A percentile compares a stretch with the other conserved stretches of the same genome.
phyloP scores from a whole-genome alignment of 1,284 basidiomycete genomes.

The Cutaneotrichosporon spelunceum region DNA sequence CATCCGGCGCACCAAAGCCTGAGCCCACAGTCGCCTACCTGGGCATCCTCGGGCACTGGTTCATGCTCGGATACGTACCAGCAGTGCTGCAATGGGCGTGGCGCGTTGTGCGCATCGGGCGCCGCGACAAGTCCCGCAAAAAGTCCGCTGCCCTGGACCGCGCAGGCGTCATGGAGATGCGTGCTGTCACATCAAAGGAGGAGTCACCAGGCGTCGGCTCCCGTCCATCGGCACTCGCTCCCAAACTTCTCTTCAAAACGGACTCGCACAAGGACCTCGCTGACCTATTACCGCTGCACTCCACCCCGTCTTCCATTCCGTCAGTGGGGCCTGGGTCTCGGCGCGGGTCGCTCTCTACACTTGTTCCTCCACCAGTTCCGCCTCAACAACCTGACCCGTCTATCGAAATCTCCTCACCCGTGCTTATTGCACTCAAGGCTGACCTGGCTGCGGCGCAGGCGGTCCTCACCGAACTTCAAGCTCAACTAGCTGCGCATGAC shows the following conservation, averaged over 20 bases:
- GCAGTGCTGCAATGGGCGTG: slow-evolving; percentile 37
- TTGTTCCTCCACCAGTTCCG: slow-evolving; percentile 24
- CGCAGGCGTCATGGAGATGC: slow-evolving; percentile 43
- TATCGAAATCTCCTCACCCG: slow-evolving; percentile 56
- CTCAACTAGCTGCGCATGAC: slow-evolving; percentile 71
- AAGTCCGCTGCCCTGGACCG: slow-evolving; percentile 33
- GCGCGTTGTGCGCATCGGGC: slow-evolving; percentile 24
- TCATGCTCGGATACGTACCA: slow-evolving; percentile 38
- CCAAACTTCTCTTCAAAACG: slow-evolving; percentile 25
- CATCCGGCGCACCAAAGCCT: slow-evolving; percentile 16
- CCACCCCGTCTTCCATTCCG: slow-evolving; percentile 26
- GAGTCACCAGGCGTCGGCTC: slow-evolving; percentile 25
- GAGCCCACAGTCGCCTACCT: slow-evolving; percentile 39
- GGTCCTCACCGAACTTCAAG: slow-evolving; percentile 66
- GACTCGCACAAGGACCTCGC: slow-evolving; percentile 26
- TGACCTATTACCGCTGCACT: slow-evolving; percentile 47
- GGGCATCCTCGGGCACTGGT: slow-evolving; percentile 45
- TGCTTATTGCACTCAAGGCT: slow-evolving; percentile 68
- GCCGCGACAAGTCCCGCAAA: slow-evolving; percentile 42
- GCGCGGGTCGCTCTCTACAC: slow-evolving; percentile 36
- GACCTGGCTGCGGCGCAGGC: slow-evolving; percentile 69
- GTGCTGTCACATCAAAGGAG: slow-evolving; percentile 39
- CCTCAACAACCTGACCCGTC: slow-evolving; percentile 14
- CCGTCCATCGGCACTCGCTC: slow-evolving; percentile 12
- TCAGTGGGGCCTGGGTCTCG: slow-evolving; percentile 32